phyloP scores from a whole-genome alignment of 495 filamentous ascomycete species.

The Penicillium daleae region DNA sequence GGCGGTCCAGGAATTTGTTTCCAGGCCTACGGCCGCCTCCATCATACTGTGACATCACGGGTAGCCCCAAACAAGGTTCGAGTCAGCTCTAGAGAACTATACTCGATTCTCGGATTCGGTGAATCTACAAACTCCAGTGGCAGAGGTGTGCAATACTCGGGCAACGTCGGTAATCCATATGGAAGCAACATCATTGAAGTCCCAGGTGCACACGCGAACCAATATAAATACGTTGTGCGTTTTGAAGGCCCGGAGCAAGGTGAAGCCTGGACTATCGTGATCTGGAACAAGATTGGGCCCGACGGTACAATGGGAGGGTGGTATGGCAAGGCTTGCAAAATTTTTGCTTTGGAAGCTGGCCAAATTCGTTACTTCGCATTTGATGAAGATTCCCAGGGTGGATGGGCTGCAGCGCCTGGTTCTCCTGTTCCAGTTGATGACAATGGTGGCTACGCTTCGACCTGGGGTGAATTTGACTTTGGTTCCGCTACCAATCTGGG shows the following conservation, averaged over 20 bases:
- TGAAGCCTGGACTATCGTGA: not conserved
- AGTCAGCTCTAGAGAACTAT: no score
- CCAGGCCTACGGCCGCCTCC: no score
- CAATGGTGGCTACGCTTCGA: not conserved
- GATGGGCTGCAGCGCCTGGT: conserved; percentile 6
- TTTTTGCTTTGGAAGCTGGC: not conserved
- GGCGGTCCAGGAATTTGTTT: no score
- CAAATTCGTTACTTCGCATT: conserved; percentile 5
- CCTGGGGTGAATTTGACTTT: conserved; percentile 8
- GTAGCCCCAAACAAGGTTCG: no score
- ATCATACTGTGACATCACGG: no score
- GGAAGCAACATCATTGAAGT: conserved; percentile 8
- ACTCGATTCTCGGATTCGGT: no score
- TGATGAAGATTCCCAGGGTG: not conserved
- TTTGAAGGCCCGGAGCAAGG: not conserved
- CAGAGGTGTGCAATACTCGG: not conserved
- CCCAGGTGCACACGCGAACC: not conserved
- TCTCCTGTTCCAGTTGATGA: not conserved
- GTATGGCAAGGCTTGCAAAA: conserved; percentile 6
- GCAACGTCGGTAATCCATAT: not conserved
- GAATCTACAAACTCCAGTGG: no score
- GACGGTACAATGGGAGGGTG: conserved; percentile 4
- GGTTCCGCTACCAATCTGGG: not conserved
- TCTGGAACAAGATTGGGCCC: no score
- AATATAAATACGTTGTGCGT: conserved; percentile 5